These are phyloP conservation scores for Berberis vulgaris DNA, from an alignment of 164 flowering plant species.

Conservation along the genomic window DNA sequence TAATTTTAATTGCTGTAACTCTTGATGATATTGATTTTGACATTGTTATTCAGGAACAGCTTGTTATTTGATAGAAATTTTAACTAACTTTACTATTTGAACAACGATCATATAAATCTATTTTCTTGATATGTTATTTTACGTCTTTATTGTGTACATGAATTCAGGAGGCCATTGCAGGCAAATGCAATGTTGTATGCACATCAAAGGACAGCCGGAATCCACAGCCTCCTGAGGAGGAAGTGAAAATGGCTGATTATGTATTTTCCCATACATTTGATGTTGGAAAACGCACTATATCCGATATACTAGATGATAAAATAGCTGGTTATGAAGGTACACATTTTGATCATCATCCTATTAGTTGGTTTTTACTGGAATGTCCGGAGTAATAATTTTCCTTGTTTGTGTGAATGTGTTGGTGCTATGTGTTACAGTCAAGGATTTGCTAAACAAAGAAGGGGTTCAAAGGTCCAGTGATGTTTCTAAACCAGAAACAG, in stretches of 20 bases:
- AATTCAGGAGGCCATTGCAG: conserved; percentile 73
- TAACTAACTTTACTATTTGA: no score
- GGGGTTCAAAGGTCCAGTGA: background rate
- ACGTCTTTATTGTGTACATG: background rate
- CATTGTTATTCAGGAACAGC: no score
- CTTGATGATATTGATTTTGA: no score
- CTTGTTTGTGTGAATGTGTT: background rate
- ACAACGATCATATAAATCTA: no score
- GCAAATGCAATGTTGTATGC: conserved; percentile 78
- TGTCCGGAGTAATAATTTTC: background rate
- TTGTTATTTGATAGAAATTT: no score
- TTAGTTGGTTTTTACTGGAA: background rate
- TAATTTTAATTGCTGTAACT: no score
- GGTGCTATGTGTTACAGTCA: background rate
- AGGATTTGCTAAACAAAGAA: background rate
- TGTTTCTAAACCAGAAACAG: background rate
- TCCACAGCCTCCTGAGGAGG: conserved; percentile 65
- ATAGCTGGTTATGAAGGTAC: conserved; percentile 66
- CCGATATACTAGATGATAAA: conserved; percentile 43
- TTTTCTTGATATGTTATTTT: no score
- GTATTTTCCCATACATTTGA: conserved; percentile 67
- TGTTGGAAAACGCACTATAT: conserved; percentile 37
- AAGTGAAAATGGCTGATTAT: conserved; percentile 49
- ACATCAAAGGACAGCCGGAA: conserved; percentile 64
- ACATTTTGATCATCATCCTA: background rate